phyloP scores from a whole-genome alignment of 2,329 filamentous ascomycete species.

The Magnaporthiopsis poae region DNA sequence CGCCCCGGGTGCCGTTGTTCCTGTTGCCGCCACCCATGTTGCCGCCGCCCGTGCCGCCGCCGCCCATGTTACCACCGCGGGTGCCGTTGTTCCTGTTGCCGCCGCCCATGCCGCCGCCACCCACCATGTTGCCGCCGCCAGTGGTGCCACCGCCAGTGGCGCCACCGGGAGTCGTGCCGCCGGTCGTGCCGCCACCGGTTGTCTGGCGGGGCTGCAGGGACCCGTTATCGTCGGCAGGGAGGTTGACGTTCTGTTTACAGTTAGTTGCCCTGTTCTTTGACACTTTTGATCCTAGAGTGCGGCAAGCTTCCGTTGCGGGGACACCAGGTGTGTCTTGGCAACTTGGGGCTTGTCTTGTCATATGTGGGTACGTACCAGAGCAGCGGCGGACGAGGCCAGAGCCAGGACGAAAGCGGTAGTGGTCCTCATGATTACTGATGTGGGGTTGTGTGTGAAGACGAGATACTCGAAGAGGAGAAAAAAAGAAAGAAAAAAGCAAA shows the following conservation, averaged over 20 bases:
- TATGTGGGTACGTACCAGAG: neutral
- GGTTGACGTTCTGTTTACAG: neutral
- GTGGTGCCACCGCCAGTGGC: neutral
- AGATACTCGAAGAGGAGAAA: neutral
- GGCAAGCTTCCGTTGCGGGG: neutral
- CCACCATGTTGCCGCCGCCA: neutral
- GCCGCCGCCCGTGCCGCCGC: neutral
- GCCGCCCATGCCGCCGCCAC: neutral
- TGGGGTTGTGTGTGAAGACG: neutral
- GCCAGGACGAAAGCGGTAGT: neutral
- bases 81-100: neutral
- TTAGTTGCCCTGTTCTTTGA: neutral
- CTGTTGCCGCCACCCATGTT: neutral
- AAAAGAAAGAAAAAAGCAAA: no score
- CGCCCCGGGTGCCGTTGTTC: neutral
- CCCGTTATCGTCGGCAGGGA: neutral
- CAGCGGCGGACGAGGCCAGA: neutral
- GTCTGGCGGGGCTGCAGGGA: neutral
- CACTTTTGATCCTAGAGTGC: no score
- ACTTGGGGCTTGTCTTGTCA: neutral
- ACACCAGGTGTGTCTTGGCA: neutral
- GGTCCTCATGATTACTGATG: constrained; percentile 1
- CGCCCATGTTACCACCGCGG: neutral
- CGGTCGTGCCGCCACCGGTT: neutral
- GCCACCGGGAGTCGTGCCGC: neutral